phyloP scores from a whole-genome alignment of 2,329 filamentous ascomycete species.

The Tolypocladium tropicale region DNA sequence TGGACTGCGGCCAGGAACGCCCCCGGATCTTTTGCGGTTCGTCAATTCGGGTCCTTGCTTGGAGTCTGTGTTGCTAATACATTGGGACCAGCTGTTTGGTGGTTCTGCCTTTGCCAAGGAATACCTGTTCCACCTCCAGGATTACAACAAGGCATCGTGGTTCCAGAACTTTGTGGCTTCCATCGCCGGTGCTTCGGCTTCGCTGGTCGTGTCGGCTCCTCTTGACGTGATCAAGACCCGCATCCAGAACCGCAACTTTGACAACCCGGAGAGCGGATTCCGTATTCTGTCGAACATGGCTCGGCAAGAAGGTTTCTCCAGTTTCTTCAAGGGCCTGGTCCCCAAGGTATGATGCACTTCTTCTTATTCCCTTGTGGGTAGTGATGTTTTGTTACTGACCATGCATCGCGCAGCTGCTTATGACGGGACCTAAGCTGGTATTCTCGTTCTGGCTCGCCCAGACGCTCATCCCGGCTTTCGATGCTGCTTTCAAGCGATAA shows the following conservation, averaged over 20 bases:
- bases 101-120: slow-evolving; percentile 97
- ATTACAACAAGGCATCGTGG: slow-evolving; percentile 96
- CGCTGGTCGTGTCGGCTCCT: slow-evolving; percentile 90
- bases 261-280: slow-evolving; percentile 92
- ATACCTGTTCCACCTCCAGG: slow-evolving; percentile 77
- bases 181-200: slow-evolving; percentile 87
- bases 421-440: slow-evolving; percentile 97
- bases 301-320: slow-evolving; percentile 71
- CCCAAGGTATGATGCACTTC: slow-evolving; percentile 54
- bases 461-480: slow-evolving; percentile 92
- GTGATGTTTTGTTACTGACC: slow-evolving; percentile 9
- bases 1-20: slow-evolving; percentile 98
- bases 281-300: slow-evolving; percentile 88
- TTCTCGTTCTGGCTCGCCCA: slow-evolving; percentile 99
- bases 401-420: slow-evolving; percentile 54
- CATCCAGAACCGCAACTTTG: slow-evolving; percentile 98
- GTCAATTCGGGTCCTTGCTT: slow-evolving; percentile 21
- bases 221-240: slow-evolving; percentile 97
- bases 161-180: slow-evolving; percentile 96
- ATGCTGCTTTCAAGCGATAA: slow-evolving; percentile 32
- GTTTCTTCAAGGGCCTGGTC: slow-evolving; percentile 96
- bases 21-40: slow-evolving; percentile 88
- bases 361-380: not conserved
- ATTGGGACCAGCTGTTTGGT: slow-evolving; percentile 70
- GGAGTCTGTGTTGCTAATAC: not conserved